Evolutionary conservation across 1,139 yeast genomes (phyloP).

Genomic region (Candida sp.): DNA sequence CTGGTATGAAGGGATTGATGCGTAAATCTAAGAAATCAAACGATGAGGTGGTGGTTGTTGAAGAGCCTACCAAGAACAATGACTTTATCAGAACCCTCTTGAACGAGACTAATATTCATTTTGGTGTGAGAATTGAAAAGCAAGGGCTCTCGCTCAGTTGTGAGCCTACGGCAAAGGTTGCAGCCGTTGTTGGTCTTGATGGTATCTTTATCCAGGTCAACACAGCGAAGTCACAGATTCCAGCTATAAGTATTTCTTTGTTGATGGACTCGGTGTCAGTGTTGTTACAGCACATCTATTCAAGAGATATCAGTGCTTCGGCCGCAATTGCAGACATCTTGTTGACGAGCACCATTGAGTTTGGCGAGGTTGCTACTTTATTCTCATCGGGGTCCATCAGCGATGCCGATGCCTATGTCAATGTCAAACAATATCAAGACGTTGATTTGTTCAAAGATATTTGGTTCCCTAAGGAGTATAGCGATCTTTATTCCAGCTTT

Average conservation of each 20-base stretch:
- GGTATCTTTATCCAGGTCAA: conserved; percentile 63
- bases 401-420: conserved; percentile 66
- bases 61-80: conserved; percentile 15
- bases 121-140: conserved; percentile 68
- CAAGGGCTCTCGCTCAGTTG: conserved; percentile 84
- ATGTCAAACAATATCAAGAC: conserved; percentile 87
- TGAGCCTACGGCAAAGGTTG: conserved; percentile 93
- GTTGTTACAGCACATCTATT: conserved; percentile 86
- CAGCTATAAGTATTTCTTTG: conserved; percentile 41
- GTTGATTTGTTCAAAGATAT: conserved; percentile 81
- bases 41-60: conserved; percentile 7
- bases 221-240: conserved; percentile 37
- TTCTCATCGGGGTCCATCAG: conserved; percentile 58
- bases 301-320: conserved; percentile 87
- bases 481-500: conserved; percentile 8
- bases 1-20: conserved; percentile 48
- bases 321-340: conserved; percentile 57
- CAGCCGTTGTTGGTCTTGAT: conserved; percentile 77
- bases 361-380: conserved; percentile 39
- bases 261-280: conserved; percentile 61
- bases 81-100: conserved; percentile 43
- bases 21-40: conserved; percentile 15
- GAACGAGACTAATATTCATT: conserved; percentile 61
- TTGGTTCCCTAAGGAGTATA: conserved; percentile 62
- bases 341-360: conserved; percentile 40